Conservation (phyloP, 2,329 filamentous ascomycete species). For the Aspergillus sp. region DNA sequence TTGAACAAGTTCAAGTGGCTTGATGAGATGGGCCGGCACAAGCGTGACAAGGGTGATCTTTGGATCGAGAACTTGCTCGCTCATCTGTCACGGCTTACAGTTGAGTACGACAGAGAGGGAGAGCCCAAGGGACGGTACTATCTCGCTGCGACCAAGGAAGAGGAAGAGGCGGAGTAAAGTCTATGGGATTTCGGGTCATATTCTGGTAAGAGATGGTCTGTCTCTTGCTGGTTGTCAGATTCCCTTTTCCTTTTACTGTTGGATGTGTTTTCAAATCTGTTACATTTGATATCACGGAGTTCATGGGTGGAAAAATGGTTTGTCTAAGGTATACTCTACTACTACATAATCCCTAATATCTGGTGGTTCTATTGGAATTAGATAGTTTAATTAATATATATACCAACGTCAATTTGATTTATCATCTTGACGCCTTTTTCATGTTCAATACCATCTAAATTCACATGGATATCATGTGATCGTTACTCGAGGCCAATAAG, state of each 20-base stretch:
- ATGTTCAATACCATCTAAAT: no score
- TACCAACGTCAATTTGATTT: not conserved
- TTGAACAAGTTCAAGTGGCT: slow-evolving; percentile 41
- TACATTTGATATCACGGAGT: no score
- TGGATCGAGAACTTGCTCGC: slow-evolving; percentile 46
- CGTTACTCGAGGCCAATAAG: no score
- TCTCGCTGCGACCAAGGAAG: slow-evolving; percentile 37
- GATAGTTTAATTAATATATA: no score
- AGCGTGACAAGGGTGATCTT: slow-evolving; percentile 42
- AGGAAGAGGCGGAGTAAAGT: slow-evolving; percentile 37
- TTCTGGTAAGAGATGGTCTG: no score
- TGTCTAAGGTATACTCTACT: no score
- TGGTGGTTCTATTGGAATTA: not conserved
- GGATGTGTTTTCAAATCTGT: no score
- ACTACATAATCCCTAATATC: no score
- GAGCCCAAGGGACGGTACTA: slow-evolving; percentile 38
- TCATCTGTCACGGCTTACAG: slow-evolving; percentile 42
- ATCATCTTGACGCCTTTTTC: not conserved
- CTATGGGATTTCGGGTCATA: not conserved
- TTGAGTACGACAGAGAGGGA: slow-evolving; percentile 45
- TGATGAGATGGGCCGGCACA: slow-evolving; percentile 42
- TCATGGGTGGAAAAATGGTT: no score
- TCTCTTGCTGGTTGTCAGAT: no score
- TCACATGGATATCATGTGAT: no score
- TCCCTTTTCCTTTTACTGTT: no score